Conservation (phyloP, 148 eudicot genomes). For the Euryodendron excelsum region DNA sequence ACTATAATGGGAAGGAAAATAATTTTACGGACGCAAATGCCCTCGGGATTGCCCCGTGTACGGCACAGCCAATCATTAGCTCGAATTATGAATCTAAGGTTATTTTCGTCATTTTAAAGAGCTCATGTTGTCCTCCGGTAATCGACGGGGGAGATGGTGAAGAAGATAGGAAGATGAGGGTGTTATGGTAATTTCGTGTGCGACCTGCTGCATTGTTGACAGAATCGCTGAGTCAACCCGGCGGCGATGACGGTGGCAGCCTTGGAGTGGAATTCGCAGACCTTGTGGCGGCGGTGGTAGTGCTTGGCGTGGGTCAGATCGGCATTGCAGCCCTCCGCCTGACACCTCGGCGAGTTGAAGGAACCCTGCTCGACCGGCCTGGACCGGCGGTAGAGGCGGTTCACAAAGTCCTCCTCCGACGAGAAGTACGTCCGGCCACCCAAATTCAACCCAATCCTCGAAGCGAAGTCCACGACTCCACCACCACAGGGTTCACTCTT, state of each 20-base stretch:
- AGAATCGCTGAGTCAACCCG: conserved; percentile 90
- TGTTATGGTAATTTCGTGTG: background rate
- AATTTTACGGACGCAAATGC: conserved; percentile 54
- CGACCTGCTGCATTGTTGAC: conserved; percentile 98
- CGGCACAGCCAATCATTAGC: conserved; percentile 47
- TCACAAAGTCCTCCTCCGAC: conserved; percentile 77
- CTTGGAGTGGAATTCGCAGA: conserved; percentile 96
- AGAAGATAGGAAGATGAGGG: background rate
- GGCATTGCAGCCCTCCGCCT: conserved; percentile 90
- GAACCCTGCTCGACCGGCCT: conserved; percentile 54
- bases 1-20: background rate
- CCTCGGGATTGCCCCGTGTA: conserved; percentile 75
- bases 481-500: conserved; percentile 59
- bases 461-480: conserved; percentile 30
- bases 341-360: conserved; percentile 59
- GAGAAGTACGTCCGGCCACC: conserved; percentile 92
- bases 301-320: conserved; percentile 86
- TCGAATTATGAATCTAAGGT: background rate
- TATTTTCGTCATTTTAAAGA: background rate
- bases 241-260: conserved; percentile 83
- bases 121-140: background rate
- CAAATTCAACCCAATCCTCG: conserved; percentile 69
- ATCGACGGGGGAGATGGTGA: background rate
- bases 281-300: conserved; percentile 96
- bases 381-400: conserved; percentile 79